Evolutionary conservation across 139 green algal species (phyloP).

Genomic region (Micractinium conductrix): DNA sequence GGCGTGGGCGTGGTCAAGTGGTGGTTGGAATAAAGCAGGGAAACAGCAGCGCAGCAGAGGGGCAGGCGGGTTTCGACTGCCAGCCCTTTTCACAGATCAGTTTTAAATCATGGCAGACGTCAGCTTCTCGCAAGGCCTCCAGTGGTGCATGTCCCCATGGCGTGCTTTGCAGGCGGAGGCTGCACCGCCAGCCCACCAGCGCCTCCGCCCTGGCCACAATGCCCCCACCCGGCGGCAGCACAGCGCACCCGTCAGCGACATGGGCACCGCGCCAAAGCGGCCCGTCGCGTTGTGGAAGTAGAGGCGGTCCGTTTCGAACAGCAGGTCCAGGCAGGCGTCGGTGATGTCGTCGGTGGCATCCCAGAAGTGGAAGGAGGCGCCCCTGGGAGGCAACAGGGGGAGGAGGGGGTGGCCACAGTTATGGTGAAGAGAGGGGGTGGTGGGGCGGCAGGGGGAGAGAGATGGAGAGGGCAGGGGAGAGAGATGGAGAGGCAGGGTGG

Average conservation of each 20-base stretch:
- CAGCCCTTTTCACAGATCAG: no score
- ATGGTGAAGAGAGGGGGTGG: no score
- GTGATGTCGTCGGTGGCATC: slow-evolving; percentile 91
- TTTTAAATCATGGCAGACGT: no score
- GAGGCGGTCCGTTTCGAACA: slow-evolving; percentile 91
- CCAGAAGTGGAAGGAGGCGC: slow-evolving; percentile 92
- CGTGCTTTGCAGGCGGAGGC: no score
- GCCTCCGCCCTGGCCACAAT: neutral
- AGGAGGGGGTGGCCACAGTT: no score
- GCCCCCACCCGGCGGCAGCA: neutral
- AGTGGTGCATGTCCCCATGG: no score
- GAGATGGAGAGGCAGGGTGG: neutral
- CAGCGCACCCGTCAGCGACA: slow-evolving; percentile 27
- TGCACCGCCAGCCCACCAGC: neutral
- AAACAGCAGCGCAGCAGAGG: no score
- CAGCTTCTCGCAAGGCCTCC: no score
- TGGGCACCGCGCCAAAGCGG: slow-evolving; percentile 22
- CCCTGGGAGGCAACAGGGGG: no score
- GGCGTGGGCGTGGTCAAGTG: no score
- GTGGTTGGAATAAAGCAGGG: no score
- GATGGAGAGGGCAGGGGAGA: neutral
- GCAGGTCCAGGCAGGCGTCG: slow-evolving; percentile 79
- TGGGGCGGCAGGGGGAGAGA: neutral
- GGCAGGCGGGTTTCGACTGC: no score
- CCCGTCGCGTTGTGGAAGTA: slow-evolving; percentile 92